phyloP scores from a whole-genome alignment of 2,329 filamentous ascomycete species.

The Exophiala phaeomuriformis region DNA sequence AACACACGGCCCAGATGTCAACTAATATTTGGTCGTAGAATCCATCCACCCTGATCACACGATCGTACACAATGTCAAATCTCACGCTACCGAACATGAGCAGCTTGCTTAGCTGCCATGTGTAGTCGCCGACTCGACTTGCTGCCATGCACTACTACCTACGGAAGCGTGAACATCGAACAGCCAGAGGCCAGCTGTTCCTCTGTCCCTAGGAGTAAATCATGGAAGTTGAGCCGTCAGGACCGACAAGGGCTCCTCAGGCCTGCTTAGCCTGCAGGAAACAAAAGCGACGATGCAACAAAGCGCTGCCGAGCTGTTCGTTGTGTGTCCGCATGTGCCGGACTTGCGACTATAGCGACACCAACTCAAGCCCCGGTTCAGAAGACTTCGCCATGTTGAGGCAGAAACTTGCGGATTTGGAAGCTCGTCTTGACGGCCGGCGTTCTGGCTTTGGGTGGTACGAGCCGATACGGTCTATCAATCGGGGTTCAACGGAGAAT shows the following conservation, averaged over 20 bases:
- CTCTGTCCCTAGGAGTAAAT: no score
- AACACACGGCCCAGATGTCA: no score
- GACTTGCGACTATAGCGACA: slow-evolving; percentile 26
- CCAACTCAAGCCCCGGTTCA: slow-evolving; percentile 11
- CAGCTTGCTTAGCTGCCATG: no score
- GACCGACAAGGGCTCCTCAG: slow-evolving; percentile 31
- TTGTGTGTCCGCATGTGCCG: slow-evolving; percentile 37
- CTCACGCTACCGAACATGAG: no score
- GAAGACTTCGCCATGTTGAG: slow-evolving; percentile 22
- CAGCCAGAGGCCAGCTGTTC: no score
- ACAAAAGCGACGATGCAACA: slow-evolving; percentile 50
- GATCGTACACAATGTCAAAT: no score
- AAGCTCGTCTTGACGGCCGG: slow-evolving; percentile 18
- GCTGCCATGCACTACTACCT: no score
- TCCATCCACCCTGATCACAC: no score
- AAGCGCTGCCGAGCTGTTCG: slow-evolving; percentile 42
- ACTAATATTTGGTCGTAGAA: no score
- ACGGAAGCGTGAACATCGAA: no score
- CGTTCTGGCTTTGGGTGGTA: slow-evolving; percentile 14
- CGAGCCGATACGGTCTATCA: slow-evolving; percentile 16
- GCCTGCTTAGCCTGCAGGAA: slow-evolving; percentile 41
- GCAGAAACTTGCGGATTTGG: slow-evolving; percentile 24
- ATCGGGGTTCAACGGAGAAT: slow-evolving; percentile 6
- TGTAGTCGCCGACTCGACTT: no score
- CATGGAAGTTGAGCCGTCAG: slow-evolving; percentile 12